Base-by-base conservation (phyloP, 495 filamentous ascomycete genomes). In the Delitschia confertaspora region DNA sequence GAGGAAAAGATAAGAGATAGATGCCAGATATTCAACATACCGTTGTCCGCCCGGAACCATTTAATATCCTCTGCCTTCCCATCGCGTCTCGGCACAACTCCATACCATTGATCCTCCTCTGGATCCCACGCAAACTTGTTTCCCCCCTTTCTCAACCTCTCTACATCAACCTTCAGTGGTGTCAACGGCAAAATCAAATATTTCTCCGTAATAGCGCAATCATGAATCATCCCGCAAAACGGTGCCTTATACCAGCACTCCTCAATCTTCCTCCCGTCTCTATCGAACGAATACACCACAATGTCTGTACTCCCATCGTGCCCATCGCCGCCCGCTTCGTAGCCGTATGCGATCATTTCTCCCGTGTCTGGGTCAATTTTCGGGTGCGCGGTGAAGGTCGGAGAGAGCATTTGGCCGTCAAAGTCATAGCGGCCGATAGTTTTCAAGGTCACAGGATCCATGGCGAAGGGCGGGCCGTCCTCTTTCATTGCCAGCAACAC, bases 341-440 rank as follows among this genome's bases (percentile, higher is more conserved):
- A 9, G 1, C 54, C 54, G n/a, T 46, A 51, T 16, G 41, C 45
- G 11, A 58, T 51, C 55, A 58, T 54, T 24, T 80, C 76, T 8
- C 69, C 68, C 1, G 69, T 78, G 10, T 59, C 60, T 0, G 75
- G 76, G 44, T 78, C 75, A 35, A 76, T 61, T 52, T 80, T 80
- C 0, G 76, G 76, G 47, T 80, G 76, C 1, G 76, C 76, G 0
- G 74, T 75, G 45, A 80, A 78, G 0, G 72, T 77, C 5, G 69
- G 61, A 9, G 59, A 61, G 0, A 54, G 48, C 9, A 78, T 59
- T 58, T 78, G 75, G 2, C 75, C 75, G 36, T 75, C 74, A 33
- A 78, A 80, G 22, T 54, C 51, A 25, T 58, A 54, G 24, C 51
- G 24, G 10, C 55, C 55, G 24, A 54, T 51, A 8, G 55, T 58